Evolutionary conservation across 2,329 filamentous ascomycete species (phyloP), one percentile per base, ranked within the genome.

Genomic region (Cyphellophora europaea): DNA sequence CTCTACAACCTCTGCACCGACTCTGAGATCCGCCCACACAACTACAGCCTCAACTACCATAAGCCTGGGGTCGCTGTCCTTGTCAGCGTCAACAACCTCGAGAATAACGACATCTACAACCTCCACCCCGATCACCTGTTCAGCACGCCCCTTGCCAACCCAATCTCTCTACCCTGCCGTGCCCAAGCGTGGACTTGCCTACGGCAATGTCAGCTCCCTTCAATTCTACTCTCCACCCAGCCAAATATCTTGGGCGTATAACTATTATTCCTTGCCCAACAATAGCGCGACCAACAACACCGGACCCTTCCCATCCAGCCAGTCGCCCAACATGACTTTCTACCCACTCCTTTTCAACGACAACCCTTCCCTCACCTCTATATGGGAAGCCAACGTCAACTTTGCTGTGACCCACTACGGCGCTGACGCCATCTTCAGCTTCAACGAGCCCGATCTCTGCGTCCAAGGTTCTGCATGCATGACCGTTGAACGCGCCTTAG

Each of bases 321-420:
- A 36, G 11, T 8, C 8, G 8, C 21, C n/a, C 8, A 8, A 8
- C n/a, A 49, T 58, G 41, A 57, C 63, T 31, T 66, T 53, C 45
- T 54, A 63, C 14, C 62, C 63, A 18, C 62, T 75, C 59, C 71
- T 83, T 31, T 83, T 74, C 77, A 69, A 72, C 35, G 55, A 66
- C 36, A 46, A 47, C 15, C 28, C 44, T 11, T 55, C 55, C 35
- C 52, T 57, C 48, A 57, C 61, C 41, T 44, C 39, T 25, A 47
- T 43, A 35, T 66, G 61, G 61, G 19, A 45, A 14, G 32, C 48
- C 5, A 52, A 53, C 41, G 75, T 68, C 30, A 52, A 59, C 38
- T 41, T 51, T 28, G 52, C 47, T 11, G 52, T 54, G 12, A 47
- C 62, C 6, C 40, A 48, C 27, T 52, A 51, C 27, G 59, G 57